A percentile compares a stretch with the other conserved stretches of the same genome.
Evolutionary conservation across 257 asterid genomes (phyloP).

Genomic region (Solanum dulcamara): DNA sequence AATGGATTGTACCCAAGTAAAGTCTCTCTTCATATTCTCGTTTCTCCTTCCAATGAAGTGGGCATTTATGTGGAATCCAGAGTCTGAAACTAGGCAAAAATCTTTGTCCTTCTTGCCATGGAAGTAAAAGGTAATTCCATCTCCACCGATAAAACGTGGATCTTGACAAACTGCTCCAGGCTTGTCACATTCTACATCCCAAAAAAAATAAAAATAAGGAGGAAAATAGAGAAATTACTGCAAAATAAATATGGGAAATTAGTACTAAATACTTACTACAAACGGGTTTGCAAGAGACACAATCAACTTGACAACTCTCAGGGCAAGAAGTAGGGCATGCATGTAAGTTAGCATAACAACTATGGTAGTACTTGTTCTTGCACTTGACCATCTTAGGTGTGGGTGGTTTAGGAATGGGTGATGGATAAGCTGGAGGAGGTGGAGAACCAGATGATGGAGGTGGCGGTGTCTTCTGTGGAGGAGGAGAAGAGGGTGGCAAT

Average conservation of each 20-base stretch:
- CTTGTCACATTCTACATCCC: neutral
- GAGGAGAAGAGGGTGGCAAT: neutral
- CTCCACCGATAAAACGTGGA: neutral
- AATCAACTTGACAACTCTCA: neutral
- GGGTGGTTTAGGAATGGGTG: neutral
- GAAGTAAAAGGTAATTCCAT: neutral
- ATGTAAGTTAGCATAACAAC: neutral
- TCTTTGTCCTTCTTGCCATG: neutral
- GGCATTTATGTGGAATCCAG: neutral
- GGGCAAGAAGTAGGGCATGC: neutral
- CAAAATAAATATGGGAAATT: neutral
- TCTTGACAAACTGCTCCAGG: slow-evolving; percentile 3
- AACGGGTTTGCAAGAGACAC: neutral
- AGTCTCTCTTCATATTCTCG: neutral
- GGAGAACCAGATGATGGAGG: neutral
- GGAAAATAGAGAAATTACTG: neutral
- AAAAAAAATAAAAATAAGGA: neutral
- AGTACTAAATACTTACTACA: neutral
- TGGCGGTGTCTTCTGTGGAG: neutral
- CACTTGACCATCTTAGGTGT: neutral
- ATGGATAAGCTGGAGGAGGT: neutral
- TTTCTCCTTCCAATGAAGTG: neutral
- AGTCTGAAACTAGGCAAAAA: neutral
- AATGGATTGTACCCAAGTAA: neutral
- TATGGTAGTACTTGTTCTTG: neutral